Evolutionary conservation across 2,329 filamentous ascomycete genomes (phyloP), one percentile per base, ranked within the genome.

Genomic region (Rachicladosporium sp.): DNA sequence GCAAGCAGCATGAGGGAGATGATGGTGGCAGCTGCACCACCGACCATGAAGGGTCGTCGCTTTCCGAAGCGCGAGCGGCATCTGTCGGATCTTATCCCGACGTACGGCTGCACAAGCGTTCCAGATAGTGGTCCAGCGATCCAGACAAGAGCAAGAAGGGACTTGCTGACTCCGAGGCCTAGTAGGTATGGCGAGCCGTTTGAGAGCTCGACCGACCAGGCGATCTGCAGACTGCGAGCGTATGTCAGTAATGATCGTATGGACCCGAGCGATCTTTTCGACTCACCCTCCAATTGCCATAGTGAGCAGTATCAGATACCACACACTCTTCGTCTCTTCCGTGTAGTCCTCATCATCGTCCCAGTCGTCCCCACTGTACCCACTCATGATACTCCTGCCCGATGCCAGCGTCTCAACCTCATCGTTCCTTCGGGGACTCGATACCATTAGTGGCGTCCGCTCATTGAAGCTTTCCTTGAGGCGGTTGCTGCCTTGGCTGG

Each of bases 161-260:
- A 68, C 45, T 71, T 71, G 47, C 64, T 68, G 27, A 73, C 57
- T 27, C 69, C 69, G 15, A 74, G 63, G 12, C 68, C 68, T 6
- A 72, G 57, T 1, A 73, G 58, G 48, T 70, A 73, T 35, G 70
- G 70, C 38, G 89, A 94, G 51, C 88, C 89, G 66, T 93, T 89
- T 39, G 87, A 93, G 32, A 94, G 70, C 61, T 96, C 89, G 32
- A 94, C 87, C 1, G 88, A 88, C 89, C 89, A 96, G 21, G 89
- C 87, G 50, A 96, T 82, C 64, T 96, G 89, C 46, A 96, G 68
- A 19, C 85, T 72, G 47, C n/a, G 15, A 41, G 33, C n/a, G 23
- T 13, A 29, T 21, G 38, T 40, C 15, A 19, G 15, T 19, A 19
- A 19, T 19, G 15, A 19, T 19, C 15, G 15, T 19, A 19, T 19